A percentile compares a stretch with the other conserved stretches of the same genome.
phyloP scores from a whole-genome alignment of 1,284 basidiomycete species.

The Bondarzewia mesenterica region DNA sequence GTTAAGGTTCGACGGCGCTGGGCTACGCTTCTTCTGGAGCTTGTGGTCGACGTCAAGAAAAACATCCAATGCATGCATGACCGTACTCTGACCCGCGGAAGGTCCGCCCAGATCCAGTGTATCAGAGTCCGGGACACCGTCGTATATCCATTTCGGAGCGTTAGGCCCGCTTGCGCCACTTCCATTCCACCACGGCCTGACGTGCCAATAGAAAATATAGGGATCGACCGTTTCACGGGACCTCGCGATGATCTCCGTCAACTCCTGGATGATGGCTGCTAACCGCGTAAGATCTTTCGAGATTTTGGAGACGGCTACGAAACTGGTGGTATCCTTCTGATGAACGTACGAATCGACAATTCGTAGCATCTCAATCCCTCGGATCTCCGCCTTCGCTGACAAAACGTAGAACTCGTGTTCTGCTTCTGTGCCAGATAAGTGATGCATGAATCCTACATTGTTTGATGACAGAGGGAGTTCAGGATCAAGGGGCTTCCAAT shows the following conservation, averaged over 20 bases:
- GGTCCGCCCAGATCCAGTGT: constrained; percentile 74
- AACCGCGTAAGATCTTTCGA: constrained; percentile 69
- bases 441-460: constrained; percentile 59
- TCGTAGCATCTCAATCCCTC: constrained; percentile 78
- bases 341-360: constrained; percentile 81
- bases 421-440: constrained; percentile 81
- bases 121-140: constrained; percentile 60
- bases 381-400: constrained; percentile 81
- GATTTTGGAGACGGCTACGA: constrained; percentile 64
- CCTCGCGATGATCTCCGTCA: constrained; percentile 61
- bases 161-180: constrained; percentile 53
- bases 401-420: constrained; percentile 86
- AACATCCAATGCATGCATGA: constrained; percentile 80
- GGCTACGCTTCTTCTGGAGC: constrained; percentile 63
- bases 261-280: constrained; percentile 63
- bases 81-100: constrained; percentile 88
- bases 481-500: constrained; percentile 65
- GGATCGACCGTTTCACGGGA: constrained; percentile 79
- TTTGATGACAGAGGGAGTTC: constrained; percentile 44
- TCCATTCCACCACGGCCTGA: constrained; percentile 92
- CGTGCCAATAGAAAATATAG: constrained; percentile 82
- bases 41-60: constrained; percentile 81
- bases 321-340: constrained; percentile 67
- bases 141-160: constrained; percentile 72
- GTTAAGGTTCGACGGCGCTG: constrained; percentile 58